These are phyloP conservation scores for Pisolithus marmoratus DNA, from an alignment of 768 basidiomycete genomes.

Conservation along the genomic window DNA sequence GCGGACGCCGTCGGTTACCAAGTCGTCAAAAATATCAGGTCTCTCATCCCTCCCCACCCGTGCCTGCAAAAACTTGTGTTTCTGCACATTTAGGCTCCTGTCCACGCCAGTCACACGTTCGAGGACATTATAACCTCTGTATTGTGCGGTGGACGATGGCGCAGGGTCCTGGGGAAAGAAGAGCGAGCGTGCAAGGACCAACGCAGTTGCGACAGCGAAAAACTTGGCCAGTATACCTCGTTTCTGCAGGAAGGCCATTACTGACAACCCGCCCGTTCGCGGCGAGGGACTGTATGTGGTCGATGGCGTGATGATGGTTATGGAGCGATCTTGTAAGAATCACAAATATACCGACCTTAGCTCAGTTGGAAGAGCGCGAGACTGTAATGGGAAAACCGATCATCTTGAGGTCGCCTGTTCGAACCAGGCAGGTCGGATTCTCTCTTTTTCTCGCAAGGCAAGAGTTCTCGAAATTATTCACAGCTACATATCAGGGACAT, in stretches of 20 bases:
- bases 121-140: conserved; percentile 54
- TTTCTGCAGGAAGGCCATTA: conserved; percentile 27
- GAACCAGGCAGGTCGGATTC: conserved; percentile 53
- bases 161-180: conserved; percentile 13
- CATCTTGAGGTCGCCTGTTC: conserved; percentile 59
- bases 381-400: conserved; percentile 35
- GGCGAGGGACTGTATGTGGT: not conserved
- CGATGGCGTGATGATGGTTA: no score
- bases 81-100: conserved; percentile 82
- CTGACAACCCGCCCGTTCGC: not conserved
- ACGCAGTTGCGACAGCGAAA: conserved; percentile 8
- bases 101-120: conserved; percentile 63
- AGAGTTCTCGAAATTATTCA: no score
- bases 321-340: no score
- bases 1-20: conserved; percentile 68
- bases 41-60: conserved; percentile 84
- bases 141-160: conserved; percentile 31
- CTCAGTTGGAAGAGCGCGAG: conserved; percentile 50
- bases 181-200: conserved; percentile 18
- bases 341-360: conserved; percentile 33
- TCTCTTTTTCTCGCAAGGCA: conserved; percentile 8
- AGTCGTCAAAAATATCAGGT: conserved; percentile 70
- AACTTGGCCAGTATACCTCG: conserved; percentile 22
- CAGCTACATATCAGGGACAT: no score
- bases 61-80: conserved; percentile 81